Base-by-base conservation (phyloP, 2,329 filamentous ascomycete species). In the Aspergillus pseudoterreus region DNA sequence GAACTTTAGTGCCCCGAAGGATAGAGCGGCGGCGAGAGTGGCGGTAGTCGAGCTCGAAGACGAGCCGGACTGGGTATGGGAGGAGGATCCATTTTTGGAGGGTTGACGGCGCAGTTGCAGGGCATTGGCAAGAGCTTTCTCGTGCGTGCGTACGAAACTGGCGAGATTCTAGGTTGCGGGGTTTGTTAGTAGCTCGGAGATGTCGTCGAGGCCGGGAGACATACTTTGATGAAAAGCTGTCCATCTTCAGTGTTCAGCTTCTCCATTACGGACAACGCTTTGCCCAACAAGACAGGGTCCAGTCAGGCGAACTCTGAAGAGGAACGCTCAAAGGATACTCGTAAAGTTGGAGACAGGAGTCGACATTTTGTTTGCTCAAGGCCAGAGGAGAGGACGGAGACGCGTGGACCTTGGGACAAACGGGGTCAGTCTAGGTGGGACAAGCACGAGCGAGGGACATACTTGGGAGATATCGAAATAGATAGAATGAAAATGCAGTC, bases 101-200 rank as follows among this genome's bases (percentile, higher is more conserved):
- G 79, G 76, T 56, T 83, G 81, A 64, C 89, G 84, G 70, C 87
- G 86, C 63, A 95, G 81, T 72, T 96, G 92, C 57, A 96, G 79
- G 63, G 92, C 92, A 77, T 97, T 97, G 68, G 94, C 94, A 57
- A 99, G 83, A 35, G 92, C 92, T 76, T 95, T 95, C 75, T 99
- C 94, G 78, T 99, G 91, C 50, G 91, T 96, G 57, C 92, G 90
- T 74, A 99, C 91, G 75, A 96, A 97, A 75, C 87, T 87, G 69
- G 92, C 92, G 70, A 99, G 82, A 81, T 95, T 94, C 92, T 96
- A 71, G 10, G 11, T 30, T 30, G 27, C 9, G 27, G 10, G 27
- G 8, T 30, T 30, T 11, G 27, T 57, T 49, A 59, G 53, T 36
- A 47, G 8, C 21, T 44, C 17, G 48, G 35, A 21, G 33, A 24